phyloP scores from a whole-genome alignment of 345 rosid genomes.

The Abelmoschus esculentus region DNA sequence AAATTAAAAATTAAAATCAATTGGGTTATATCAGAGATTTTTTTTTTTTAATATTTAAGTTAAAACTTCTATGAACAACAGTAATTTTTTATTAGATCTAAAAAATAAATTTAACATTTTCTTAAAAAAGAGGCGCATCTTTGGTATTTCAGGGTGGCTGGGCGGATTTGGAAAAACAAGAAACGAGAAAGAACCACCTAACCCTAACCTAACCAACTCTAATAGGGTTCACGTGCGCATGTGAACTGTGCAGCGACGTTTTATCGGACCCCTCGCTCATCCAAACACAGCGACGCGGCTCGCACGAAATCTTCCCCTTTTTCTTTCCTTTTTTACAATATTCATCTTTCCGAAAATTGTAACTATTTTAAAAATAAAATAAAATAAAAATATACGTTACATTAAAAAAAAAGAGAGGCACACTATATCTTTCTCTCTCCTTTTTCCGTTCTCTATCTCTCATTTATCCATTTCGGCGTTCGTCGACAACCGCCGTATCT shows the following conservation, averaged over 20 bases:
- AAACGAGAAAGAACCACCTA: neutral
- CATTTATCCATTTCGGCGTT: constrained; percentile 26
- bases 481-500: constrained; percentile 28
- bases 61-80: no score
- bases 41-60: no score
- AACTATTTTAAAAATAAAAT: neutral
- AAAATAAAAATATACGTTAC: neutral
- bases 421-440: neutral
- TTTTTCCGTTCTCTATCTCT: constrained; percentile 7
- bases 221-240: constrained; percentile 21
- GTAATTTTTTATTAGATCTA: neutral
- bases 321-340: neutral
- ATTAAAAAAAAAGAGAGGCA: neutral
- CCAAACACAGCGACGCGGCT: constrained; percentile 23
- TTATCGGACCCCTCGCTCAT: constrained; percentile 16
- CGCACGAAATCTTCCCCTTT: neutral
- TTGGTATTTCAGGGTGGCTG: neutral
- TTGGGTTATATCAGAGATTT: no score
- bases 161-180: neutral
- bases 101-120: neutral
- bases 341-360: neutral
- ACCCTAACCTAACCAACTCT: constrained; percentile 7
- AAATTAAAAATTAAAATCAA: no score
- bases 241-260: constrained; percentile 25
- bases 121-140: neutral